Evolutionary conservation across 148 eudicot genomes (phyloP).

Genomic region (Diospyros lotus): DNA sequence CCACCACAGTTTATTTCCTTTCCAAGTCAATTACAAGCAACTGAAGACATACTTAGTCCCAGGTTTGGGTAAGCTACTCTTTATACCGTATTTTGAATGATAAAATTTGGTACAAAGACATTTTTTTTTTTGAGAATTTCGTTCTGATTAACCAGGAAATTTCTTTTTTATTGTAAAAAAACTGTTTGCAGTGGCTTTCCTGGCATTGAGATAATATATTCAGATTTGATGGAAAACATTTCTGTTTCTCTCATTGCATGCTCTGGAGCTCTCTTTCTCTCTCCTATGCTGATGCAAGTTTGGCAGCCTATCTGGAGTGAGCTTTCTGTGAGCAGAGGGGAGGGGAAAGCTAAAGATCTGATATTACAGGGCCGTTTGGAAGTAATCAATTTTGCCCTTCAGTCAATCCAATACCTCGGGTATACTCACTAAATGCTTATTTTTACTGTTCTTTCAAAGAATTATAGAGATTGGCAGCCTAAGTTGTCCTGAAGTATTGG

Average conservation of each 20-base stretch:
- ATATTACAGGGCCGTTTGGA: constrained; percentile 58
- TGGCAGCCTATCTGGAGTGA: constrained; percentile 67
- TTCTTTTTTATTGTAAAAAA: background rate
- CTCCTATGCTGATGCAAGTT: constrained; percentile 64
- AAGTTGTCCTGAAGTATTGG: background rate
- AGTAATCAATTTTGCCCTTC: constrained; percentile 74
- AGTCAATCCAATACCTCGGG: constrained; percentile 86
- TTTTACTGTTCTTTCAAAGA: background rate
- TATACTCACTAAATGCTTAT: constrained; percentile 17
- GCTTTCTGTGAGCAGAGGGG: constrained; percentile 37
- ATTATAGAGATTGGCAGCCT: background rate
- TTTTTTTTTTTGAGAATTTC: background rate
- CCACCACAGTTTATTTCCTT: constrained; percentile 88
- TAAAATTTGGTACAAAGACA: background rate
- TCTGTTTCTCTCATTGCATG: constrained; percentile 52
- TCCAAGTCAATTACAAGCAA: constrained; percentile 58
- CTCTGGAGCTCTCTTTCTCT: constrained; percentile 56
- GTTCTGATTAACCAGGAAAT: constrained; percentile 1
- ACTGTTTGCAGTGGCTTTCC: constrained; percentile 58
- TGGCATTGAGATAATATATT: constrained; percentile 63
- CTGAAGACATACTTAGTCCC: constrained; percentile 69
- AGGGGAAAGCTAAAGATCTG: constrained; percentile 34
- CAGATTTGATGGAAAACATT: constrained; percentile 60
- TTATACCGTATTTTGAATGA: background rate
- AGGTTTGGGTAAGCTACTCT: constrained; percentile 51